Evolutionary conservation across 495 filamentous ascomycete species (phyloP).

Genomic region (Aspergillus ostianus): DNA sequence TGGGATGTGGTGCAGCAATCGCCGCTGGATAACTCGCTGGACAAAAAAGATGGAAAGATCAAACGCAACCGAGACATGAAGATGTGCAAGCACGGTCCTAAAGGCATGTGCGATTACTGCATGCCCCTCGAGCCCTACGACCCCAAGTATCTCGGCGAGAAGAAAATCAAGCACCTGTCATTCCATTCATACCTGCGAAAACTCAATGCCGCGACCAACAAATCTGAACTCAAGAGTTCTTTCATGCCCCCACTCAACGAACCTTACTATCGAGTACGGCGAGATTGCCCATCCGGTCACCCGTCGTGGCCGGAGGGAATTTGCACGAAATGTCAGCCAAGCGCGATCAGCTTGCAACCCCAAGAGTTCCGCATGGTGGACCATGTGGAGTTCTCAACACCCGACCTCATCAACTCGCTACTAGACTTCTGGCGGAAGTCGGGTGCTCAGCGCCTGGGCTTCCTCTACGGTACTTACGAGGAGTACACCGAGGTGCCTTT

Average conservation of each 20-base stretch:
- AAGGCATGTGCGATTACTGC: constrained; percentile 99
- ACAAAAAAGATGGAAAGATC: constrained; percentile 93
- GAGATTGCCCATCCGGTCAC: constrained; percentile 89
- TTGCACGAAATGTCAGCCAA: constrained; percentile 97
- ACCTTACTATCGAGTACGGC: constrained; percentile 86
- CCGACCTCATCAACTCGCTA: constrained; percentile 77
- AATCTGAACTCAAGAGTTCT: constrained; percentile 82
- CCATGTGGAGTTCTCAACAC: constrained; percentile 91
- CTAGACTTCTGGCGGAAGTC: constrained; percentile 89
- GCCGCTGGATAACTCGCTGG: constrained; percentile 76
- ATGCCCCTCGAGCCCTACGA: constrained; percentile 97
- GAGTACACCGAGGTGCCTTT: constrained; percentile 92
- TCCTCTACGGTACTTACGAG: constrained; percentile 85
- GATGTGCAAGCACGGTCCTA: constrained; percentile 93
- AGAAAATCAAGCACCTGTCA: constrained; percentile 97
- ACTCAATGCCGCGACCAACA: constrained; percentile 93
- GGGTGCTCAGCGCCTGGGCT: constrained; percentile 77
- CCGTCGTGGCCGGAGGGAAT: constrained; percentile 95
- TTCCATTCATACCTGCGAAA: constrained; percentile 95
- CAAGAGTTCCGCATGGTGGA: constrained; percentile 98
- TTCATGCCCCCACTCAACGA: constrained; percentile 96
- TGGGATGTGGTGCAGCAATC: constrained; percentile 93
- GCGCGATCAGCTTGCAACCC: constrained; percentile 91
- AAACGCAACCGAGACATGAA: constrained; percentile 68
- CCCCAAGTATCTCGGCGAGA: constrained; percentile 78